Evolutionary conservation across 148 eudicot genomes (phyloP), one percentile per base, ranked within the genome.

Genomic region (Arbutus unedo): DNA sequence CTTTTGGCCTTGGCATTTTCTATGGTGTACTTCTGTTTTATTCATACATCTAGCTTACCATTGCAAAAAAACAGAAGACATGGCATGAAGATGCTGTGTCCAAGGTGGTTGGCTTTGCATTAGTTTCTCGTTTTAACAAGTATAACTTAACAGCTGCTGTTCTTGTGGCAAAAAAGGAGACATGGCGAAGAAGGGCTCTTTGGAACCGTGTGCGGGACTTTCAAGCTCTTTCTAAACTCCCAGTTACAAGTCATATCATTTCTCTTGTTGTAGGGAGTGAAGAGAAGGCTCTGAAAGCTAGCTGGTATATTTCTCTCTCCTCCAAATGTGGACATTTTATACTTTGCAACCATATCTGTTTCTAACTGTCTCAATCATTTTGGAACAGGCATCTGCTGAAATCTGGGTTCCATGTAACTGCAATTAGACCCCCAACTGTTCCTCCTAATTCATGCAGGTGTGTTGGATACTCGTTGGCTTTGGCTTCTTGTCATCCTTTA

Each of bases 361-460:
- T 44, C 71, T 62, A 51, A 84, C 80, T 80, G 78, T 74, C 57
- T 83, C 53, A 11, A 60, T 79, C 71, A 44, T 74, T 8, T 41
- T 84, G 59, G 23, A 78, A 57, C 90, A 96, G 99, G 87, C 88
- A 96, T 88, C 81, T 96, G 83, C 86, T 96, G 56, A 84, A 88
- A 86, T 92, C 93, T 74, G 99, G 99, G 77, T 94, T 94, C 76
- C 99, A 96, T 87, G 93, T 94, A 66, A 93, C 95, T 82, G 98
- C 99, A 70, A 96, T 96, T 78, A 88, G 99, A 83, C 99, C 99
- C 75, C 99, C 99, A 73, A 96, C 98, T 6, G 99, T 96, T 62
- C 93, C 99, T 51, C 91, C 98, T 67, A 96, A 96, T 84, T 96
- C 97, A 43, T 96, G 99, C 99, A 96, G 99, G 99, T 96, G 72